Base-by-base conservation (phyloP, 2,329 filamentous ascomycete species). In the Xylaria sp. region DNA sequence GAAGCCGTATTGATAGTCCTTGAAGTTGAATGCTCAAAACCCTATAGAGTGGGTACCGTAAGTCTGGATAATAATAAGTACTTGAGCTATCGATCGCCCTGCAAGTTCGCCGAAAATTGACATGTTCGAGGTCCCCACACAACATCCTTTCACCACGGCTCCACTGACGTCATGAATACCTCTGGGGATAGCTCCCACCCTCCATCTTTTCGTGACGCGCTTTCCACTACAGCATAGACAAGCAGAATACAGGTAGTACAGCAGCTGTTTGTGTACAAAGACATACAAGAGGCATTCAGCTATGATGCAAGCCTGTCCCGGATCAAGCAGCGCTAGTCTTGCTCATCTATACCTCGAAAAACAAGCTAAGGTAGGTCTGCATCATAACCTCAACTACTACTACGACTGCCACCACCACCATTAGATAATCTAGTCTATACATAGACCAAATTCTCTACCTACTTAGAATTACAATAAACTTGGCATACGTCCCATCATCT, bases 351-450 rank as follows among this genome's bases (percentile, higher is more conserved):
- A 10, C 52, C n/a, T 29, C 27, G 21, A 31, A 40, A 33, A 46
- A 31, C 27, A 46, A 33, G 37, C 33, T 58, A 49, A 62, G 37
- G 54, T 46, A 58, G 54, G 44, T 27, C 56, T 56, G 46, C 60
- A 63, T 63, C 60, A 63, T 63, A 55, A 15, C 46, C 54, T 41
- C 40, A n/a, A n/a, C n/a, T n/a, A n/a, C n/a, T n/a, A n/a, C n/a
- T n/a, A n/a, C n/a, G n/a, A n/a, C n/a, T n/a, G n/a, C n/a, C n/a
- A 43, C 40, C 51, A 33, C 21, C 37, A 38, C 19, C 46, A 44
- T 38, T 31, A 51, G 15, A 17, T 25, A 9, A 27, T 29, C 37
- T 29, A 41, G 43, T 38, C 41, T 59, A 40, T 44, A 17, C 13
- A 38, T 17, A 38, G 40, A 38, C 31, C 7, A 7, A 7, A 13